phyloP scores from a whole-genome alignment of 2,329 filamentous ascomycete species.

The Fusarium coicis region DNA sequence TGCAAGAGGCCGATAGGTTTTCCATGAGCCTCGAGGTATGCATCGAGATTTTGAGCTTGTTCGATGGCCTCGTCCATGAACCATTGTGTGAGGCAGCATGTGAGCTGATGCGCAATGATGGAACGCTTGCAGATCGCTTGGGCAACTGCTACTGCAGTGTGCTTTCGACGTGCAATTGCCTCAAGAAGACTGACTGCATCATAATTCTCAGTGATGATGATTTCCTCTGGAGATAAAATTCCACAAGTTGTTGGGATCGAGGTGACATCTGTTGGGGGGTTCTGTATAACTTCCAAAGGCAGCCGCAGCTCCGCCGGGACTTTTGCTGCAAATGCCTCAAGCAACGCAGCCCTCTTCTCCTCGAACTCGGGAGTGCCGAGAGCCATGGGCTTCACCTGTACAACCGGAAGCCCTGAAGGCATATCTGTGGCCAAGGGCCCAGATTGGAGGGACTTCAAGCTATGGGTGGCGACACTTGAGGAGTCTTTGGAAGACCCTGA shows the following conservation, averaged over 20 bases:
- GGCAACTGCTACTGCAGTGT: neutral
- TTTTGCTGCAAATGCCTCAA: constrained; percentile 46
- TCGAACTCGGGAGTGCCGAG: constrained; percentile 44
- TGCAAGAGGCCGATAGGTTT: constrained; percentile 21
- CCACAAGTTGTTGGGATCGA: neutral
- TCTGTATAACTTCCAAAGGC: constrained; percentile 28
- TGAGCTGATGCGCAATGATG: constrained; percentile 33
- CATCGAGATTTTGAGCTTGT: constrained; percentile 17
- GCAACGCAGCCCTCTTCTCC: constrained; percentile 32
- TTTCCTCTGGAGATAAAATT: neutral
- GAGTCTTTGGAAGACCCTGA: neutral
- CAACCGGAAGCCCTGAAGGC: constrained; percentile 13
- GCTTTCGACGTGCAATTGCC: neutral
- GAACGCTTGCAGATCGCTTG: constrained; percentile 34
- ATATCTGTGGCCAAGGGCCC: neutral
- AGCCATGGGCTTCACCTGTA: constrained; percentile 26
- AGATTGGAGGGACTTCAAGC: neutral
- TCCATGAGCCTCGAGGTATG: constrained; percentile 1
- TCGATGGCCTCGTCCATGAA: constrained; percentile 28
- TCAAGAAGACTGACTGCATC: constrained; percentile 3
- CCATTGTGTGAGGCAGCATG: constrained; percentile 36
- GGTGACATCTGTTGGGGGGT: neutral
- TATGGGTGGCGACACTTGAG: neutral
- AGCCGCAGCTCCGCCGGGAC: constrained; percentile 48
- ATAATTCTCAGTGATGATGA: neutral